Conservation (phyloP, 805 yeast species). For the Zygosaccharomyces rouxii region DNA sequence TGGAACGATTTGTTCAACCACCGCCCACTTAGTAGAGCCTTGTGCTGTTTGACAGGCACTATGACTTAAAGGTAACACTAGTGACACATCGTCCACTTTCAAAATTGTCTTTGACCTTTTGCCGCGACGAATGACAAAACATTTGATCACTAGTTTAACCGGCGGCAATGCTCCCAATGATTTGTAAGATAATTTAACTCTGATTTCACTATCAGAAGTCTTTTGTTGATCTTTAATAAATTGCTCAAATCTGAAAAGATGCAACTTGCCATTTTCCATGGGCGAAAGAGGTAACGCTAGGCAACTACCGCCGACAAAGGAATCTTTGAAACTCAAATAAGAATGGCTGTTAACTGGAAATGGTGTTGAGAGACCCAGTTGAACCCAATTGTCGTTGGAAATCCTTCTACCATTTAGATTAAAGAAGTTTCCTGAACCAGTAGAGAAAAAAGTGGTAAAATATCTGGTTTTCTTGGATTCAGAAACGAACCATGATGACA, state of each 20-base stretch:
- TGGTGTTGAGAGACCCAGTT: constrained; percentile 35
- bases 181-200: constrained; percentile 22
- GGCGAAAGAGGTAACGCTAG: constrained; percentile 29
- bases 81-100: constrained; percentile 31
- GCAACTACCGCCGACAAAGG: constrained; percentile 37
- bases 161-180: constrained; percentile 18
- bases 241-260: constrained; percentile 34
- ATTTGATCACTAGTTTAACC: constrained; percentile 32
- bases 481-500: background rate
- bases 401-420: constrained; percentile 31
- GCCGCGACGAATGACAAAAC: constrained; percentile 36
- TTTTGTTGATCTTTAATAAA: constrained; percentile 14
- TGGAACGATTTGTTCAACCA: constrained; percentile 19
- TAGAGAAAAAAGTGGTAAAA: constrained; percentile 41
- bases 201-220: constrained; percentile 22
- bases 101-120: constrained; percentile 28
- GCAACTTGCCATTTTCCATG: constrained; percentile 16
- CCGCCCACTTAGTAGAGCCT: background rate
- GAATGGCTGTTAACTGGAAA: constrained; percentile 26
- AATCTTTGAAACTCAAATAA: constrained; percentile 26
- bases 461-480: constrained; percentile 6
- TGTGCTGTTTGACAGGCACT: constrained; percentile 21
- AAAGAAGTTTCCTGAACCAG: constrained; percentile 39
- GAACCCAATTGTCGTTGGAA: constrained; percentile 37
- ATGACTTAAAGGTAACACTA: constrained; percentile 31